Conservation (phyloP, 2,329 filamentous ascomycete genomes). For the Trichoderma atroviride region DNA sequence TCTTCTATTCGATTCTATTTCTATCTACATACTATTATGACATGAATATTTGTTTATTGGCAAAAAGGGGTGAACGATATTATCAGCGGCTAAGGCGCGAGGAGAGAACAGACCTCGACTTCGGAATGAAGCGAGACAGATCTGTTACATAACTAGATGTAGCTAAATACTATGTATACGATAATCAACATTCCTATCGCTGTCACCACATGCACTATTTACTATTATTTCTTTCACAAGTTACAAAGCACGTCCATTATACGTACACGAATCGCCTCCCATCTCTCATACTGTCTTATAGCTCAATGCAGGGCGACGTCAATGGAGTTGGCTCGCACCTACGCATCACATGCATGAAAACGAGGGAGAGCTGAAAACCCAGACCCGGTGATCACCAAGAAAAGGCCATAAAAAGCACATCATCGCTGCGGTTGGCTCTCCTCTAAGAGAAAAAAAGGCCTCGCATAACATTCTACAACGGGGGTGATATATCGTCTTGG, state of each 20-base stretch:
- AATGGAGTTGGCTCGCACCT: not conserved
- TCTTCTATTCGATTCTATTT: not conserved
- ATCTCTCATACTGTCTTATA: not conserved
- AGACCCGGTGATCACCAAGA: not conserved
- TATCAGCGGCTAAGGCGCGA: not conserved
- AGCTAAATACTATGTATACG: not conserved
- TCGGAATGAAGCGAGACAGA: not conserved
- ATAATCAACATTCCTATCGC: not conserved
- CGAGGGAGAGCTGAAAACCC: not conserved
- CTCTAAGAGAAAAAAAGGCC: not conserved
- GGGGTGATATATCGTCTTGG: not conserved
- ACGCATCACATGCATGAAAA: not conserved
- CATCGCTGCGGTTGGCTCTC: not conserved
- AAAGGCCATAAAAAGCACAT: not conserved
- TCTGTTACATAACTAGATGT: not conserved
- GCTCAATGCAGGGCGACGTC: not conserved
- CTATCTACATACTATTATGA: not conserved
- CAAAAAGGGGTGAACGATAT: not conserved
- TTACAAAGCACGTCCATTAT: not conserved
- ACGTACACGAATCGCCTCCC: no score
- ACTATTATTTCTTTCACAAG: not conserved
- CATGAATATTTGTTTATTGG: not conserved
- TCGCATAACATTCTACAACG: constrained; percentile 11
- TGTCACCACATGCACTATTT: not conserved
- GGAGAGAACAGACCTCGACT: not conserved